Base-by-base conservation (phyloP, 2,329 filamentous ascomycete species). In the Fusarium guadeloupense region DNA sequence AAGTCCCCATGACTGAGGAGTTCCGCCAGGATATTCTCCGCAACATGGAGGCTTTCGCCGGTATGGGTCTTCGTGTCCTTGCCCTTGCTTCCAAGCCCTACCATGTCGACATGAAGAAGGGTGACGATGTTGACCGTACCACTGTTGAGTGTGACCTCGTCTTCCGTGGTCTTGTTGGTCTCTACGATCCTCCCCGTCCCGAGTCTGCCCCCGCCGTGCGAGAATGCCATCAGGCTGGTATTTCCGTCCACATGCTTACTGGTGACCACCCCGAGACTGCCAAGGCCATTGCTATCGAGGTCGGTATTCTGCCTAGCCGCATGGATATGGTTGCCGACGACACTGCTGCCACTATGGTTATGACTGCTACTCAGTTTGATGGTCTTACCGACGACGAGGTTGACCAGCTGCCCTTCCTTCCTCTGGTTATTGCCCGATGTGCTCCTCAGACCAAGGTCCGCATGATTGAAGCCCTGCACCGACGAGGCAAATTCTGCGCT, bases 381-480 rank as follows among this genome's bases (percentile, higher is more conserved):
- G 81, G 82, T 19, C 75, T 90, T 20, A 80, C 80, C 2, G 86
- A 90, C 33, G 81, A 85, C 0, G 80, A 90, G 64, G 85, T 91
- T 28, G 88, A 91, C 61, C 67, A 78, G 10, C 79, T 91, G 9
- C 86, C 87, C 1, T 82, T 87, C 4, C 75, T 91, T 1, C 88
- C 88, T 4, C 77, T 91, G 3, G 88, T 91, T 5, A 87, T 90
- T 58, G 88, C 88, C 30, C 82, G 88, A 21, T 91, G 88, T 67
- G 85, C 87, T 4, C 89, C 89, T 1, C 82, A 84, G 46, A 91
- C 89, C 12, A 91, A 91, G 72, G 87, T 89, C 16, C 82, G 88
- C 50, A 91, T 91, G 89, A 89, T 91, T 60, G 86, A 89, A 61
- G 88, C 88, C 14, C 81, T 91, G 12, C 88, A 90, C 71, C 81